These are phyloP conservation scores for Catharanthus roseus DNA, from an alignment of 257 asterid species.

Conservation along the genomic window DNA sequence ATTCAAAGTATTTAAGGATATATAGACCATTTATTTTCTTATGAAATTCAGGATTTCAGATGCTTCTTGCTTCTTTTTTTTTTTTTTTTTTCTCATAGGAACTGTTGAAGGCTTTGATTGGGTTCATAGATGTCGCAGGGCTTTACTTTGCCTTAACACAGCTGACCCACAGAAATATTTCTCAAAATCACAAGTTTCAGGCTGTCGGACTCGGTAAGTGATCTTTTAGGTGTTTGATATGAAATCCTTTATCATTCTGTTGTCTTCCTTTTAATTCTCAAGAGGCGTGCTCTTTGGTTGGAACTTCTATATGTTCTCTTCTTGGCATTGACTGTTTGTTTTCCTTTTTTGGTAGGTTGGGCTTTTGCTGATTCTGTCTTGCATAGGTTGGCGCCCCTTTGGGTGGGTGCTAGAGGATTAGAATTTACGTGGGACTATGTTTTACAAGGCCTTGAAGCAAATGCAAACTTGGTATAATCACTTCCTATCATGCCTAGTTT, in stretches of 20 bases:
- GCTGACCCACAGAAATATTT: slow-evolving; percentile 91
- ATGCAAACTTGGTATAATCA: slow-evolving; percentile 79
- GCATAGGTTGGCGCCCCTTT: slow-evolving; percentile 93
- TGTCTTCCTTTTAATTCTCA: not conserved
- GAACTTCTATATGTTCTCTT: not conserved
- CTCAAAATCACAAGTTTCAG: slow-evolving; percentile 97
- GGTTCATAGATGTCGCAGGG: slow-evolving; percentile 95
- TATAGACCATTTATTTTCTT: not conserved
- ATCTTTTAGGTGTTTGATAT: not conserved
- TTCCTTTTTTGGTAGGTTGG: slow-evolving; percentile 64
- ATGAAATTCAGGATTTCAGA: not conserved
- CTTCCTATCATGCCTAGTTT: slow-evolving; percentile 10
- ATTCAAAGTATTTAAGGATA: too few species aligned
- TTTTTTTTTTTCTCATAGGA: slow-evolving; percentile 49
- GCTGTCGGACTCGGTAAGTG: slow-evolving; percentile 97
- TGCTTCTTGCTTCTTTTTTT: slow-evolving; percentile 11
- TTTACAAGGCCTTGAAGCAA: slow-evolving; percentile 96
- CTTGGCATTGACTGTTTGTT: slow-evolving; percentile 11
- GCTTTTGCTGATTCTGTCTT: slow-evolving; percentile 98
- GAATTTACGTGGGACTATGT: slow-evolving; percentile 97
- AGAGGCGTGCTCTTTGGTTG: too few species aligned
- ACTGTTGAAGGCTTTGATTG: slow-evolving; percentile 81
- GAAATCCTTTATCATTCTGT: not conserved
- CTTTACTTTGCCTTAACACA: slow-evolving; percentile 95
- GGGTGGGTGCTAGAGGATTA: slow-evolving; percentile 98